Evolutionary conservation across 106 monocot genomes (phyloP).

Genomic region (Acorus gramineus): DNA sequence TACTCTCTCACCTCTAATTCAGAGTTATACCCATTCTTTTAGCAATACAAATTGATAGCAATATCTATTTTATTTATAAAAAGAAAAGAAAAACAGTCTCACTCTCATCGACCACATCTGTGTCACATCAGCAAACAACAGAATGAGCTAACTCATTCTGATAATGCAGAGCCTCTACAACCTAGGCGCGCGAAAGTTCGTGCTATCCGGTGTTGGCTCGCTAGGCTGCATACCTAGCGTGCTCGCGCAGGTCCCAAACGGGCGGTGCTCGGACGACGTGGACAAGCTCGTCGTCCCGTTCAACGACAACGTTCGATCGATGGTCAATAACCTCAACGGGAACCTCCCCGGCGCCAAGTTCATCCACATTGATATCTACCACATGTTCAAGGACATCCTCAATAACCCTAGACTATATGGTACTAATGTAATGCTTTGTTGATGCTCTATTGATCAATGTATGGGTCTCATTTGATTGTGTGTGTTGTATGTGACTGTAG

Average conservation of each 20-base stretch:
- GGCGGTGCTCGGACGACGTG: constrained; percentile 39
- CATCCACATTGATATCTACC: constrained; percentile 52
- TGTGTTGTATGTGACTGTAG: constrained; percentile 10
- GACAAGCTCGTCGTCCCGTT: constrained; percentile 66
- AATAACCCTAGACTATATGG: constrained; percentile 41
- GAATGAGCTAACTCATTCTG: too few relatives aligned
- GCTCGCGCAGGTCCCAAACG: constrained; percentile 31
- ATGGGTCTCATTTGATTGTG: background rate
- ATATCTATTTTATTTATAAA: too few relatives aligned
- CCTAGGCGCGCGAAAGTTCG: constrained; percentile 68
- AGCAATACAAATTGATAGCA: too few relatives aligned
- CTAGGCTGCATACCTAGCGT: constrained; percentile 79
- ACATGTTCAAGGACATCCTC: constrained; percentile 60
- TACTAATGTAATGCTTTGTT: constrained; percentile 4
- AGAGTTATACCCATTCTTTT: too few relatives aligned
- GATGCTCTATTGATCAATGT: background rate
- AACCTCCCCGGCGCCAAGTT: constrained; percentile 60
- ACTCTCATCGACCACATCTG: too few relatives aligned
- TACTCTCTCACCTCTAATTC: too few relatives aligned
- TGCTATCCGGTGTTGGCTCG: constrained; percentile 52
- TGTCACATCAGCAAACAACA: too few relatives aligned
- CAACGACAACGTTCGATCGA: constrained; percentile 54
- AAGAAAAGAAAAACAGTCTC: too few relatives aligned
- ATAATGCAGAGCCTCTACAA: constrained; percentile 55
- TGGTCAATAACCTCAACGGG: constrained; percentile 56